Evolutionary conservation across 1,284 basidiomycete genomes (phyloP).

Genomic region (Coriolopsis trogii): DNA sequence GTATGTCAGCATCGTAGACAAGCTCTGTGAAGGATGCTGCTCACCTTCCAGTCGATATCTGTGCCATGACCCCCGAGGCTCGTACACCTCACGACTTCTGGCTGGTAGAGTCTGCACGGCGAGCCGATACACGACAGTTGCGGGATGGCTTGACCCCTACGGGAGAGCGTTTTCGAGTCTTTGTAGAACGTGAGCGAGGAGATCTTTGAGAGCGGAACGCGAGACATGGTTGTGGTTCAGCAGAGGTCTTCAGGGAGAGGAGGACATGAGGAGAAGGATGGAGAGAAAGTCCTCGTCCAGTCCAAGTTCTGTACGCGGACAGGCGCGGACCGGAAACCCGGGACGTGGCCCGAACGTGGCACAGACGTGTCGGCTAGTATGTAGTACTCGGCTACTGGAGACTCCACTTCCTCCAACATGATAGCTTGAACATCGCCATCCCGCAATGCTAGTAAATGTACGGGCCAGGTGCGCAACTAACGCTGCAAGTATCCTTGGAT

Average conservation of each 20-base stretch:
- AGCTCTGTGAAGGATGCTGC: constrained; percentile 22
- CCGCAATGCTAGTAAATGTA: too few relatives aligned
- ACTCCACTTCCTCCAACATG: too few relatives aligned
- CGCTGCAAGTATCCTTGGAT: too few relatives aligned
- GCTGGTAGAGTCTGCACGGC: constrained; percentile 75
- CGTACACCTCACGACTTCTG: constrained; percentile 85
- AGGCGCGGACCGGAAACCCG: neutral
- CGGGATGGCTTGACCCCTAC: constrained; percentile 68
- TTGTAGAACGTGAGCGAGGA: constrained; percentile 82
- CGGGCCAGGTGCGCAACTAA: too few relatives aligned
- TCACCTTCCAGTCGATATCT: constrained; percentile 88
- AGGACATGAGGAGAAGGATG: neutral
- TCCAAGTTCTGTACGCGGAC: neutral
- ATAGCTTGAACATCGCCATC: too few relatives aligned
- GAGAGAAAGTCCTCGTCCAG: neutral
- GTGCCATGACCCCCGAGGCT: constrained; percentile 77
- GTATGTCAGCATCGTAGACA: too few relatives aligned
- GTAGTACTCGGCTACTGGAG: too few relatives aligned
- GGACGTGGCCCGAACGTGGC: neutral
- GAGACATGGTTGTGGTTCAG: constrained; percentile 52
- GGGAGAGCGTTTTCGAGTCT: constrained; percentile 61
- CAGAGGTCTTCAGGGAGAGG: neutral
- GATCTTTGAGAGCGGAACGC: constrained; percentile 69
- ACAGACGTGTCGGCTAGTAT: too few relatives aligned
- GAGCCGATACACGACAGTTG: constrained; percentile 85